Percentiles rank a stretch among this genome's conserved stretches.
Evolutionary conservation across 768 basidiomycete species (phyloP).

Genomic region (Hysterangium stoloniferum): DNA sequence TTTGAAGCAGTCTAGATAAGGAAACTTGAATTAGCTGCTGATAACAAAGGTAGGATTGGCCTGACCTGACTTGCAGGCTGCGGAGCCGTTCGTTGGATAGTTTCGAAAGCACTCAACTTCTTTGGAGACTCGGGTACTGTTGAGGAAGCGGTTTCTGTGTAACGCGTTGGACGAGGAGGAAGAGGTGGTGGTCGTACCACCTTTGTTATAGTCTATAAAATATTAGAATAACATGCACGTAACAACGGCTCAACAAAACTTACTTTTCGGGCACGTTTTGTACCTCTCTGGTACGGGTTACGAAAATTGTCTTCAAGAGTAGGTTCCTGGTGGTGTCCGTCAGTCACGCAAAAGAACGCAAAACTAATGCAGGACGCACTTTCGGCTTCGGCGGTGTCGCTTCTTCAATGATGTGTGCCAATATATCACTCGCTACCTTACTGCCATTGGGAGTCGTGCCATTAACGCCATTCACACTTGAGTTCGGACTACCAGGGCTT

Average conservation of each 20-base stretch:
- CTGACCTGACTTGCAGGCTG: background rate
- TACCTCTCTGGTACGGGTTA: slow-evolving; percentile 69
- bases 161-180: slow-evolving; percentile 4
- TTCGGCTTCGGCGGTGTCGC: slow-evolving; percentile 49
- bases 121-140: background rate
- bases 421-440: slow-evolving; percentile 13
- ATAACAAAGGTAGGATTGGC: background rate
- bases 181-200: slow-evolving; percentile 18
- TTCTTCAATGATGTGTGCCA: slow-evolving; percentile 20
- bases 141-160: background rate
- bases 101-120: slow-evolving; percentile 7
- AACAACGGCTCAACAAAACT: background rate
- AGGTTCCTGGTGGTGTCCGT: slow-evolving; percentile 53
- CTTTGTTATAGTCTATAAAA: slow-evolving; percentile 29
- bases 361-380: slow-evolving; percentile 2
- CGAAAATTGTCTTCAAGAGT: slow-evolving; percentile 55
- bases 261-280: slow-evolving; percentile 27
- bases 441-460: background rate
- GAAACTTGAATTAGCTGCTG: background rate
- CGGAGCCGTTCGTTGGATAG: slow-evolving; percentile 4
- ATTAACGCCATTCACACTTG: too few relatives aligned
- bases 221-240: background rate
- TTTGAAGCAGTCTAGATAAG: slow-evolving; percentile 1
- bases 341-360: slow-evolving; percentile 62
- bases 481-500: background rate